phyloP scores from a whole-genome alignment of 768 basidiomycete species.

The Mycena crocata region DNA sequence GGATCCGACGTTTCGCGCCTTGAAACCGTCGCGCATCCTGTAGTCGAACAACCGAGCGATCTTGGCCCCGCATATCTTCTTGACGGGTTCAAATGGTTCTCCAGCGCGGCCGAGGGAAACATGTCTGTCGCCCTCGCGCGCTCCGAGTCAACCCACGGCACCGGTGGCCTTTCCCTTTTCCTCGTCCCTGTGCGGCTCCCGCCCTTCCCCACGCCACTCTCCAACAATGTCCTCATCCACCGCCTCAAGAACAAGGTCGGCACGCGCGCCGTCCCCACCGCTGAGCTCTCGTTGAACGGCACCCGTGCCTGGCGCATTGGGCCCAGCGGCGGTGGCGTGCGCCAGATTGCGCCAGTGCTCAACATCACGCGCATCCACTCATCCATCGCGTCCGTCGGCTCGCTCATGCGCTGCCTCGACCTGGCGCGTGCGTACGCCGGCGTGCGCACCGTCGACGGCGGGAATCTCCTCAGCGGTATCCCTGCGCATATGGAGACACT shows the following conservation, averaged over 20 bases:
- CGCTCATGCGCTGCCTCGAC: conserved; percentile 70
- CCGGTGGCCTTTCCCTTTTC: conserved; percentile 79
- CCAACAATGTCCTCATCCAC: conserved; percentile 76
- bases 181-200: conserved; percentile 74
- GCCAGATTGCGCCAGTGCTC: conserved; percentile 74
- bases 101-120: conserved; percentile 83
- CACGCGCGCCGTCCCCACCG: conserved; percentile 79
- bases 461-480: conserved; percentile 62
- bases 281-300: conserved; percentile 73
- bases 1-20: conserved; percentile 78
- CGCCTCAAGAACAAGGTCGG: conserved; percentile 85
- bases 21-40: conserved; percentile 68
- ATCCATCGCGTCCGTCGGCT: conserved; percentile 64
- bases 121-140: conserved; percentile 80
- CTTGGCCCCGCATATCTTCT: conserved; percentile 59
- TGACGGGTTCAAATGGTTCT: conserved; percentile 87
- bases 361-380: conserved; percentile 84
- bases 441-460: conserved; percentile 67
- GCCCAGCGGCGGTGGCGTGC: conserved; percentile 67
- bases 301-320: conserved; percentile 76
- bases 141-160: conserved; percentile 69
- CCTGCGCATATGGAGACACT: conserved; percentile 74
- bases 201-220: conserved; percentile 52
- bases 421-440: conserved; percentile 74
- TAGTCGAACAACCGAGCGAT: conserved; percentile 28